Conservation (phyloP, 805 yeast genomes). For the Zygoascus bituminiphila region DNA sequence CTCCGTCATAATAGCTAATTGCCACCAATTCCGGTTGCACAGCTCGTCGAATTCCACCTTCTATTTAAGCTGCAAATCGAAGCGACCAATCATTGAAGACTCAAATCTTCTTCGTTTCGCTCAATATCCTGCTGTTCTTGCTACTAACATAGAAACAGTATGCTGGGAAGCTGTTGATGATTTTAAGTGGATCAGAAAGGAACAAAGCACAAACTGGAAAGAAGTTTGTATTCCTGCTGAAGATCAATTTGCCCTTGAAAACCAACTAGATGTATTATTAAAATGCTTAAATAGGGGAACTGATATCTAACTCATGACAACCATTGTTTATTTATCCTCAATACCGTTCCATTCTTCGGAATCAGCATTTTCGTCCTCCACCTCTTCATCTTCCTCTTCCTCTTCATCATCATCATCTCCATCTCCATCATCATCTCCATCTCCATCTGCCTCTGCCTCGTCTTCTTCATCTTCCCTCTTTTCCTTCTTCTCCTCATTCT, state of each 20-base stretch:
- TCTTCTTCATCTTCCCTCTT: constrained; percentile 3
- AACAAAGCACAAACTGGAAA: constrained; percentile 17
- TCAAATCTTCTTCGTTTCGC: constrained; percentile 17
- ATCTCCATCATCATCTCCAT: constrained; percentile 5
- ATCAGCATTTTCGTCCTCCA: constrained; percentile 7
- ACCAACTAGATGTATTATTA: background rate
- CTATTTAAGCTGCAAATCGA: constrained; percentile 20
- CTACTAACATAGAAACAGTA: background rate
- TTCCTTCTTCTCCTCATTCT: constrained; percentile 1
- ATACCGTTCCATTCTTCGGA: constrained; percentile 18
- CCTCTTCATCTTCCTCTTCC: constrained; percentile 9
- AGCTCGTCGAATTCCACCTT: constrained; percentile 15
- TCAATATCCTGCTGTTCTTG: constrained; percentile 11
- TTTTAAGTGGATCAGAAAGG: constrained; percentile 22
- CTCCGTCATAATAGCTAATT: constrained; percentile 14
- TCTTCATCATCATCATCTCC: constrained; percentile 6
- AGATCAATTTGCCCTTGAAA: background rate
- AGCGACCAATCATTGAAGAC: constrained; percentile 23
- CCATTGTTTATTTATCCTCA: constrained; percentile 7
- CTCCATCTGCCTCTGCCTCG: constrained; percentile 3
- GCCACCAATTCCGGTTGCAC: constrained; percentile 27
- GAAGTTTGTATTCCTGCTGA: background rate
- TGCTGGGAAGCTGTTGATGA: constrained; percentile 20
- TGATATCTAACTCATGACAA: background rate
- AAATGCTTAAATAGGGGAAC: background rate